Evolutionary conservation across 2,329 filamentous ascomycete genomes (phyloP).

Genomic region (Aspergillus nomiae): DNA sequence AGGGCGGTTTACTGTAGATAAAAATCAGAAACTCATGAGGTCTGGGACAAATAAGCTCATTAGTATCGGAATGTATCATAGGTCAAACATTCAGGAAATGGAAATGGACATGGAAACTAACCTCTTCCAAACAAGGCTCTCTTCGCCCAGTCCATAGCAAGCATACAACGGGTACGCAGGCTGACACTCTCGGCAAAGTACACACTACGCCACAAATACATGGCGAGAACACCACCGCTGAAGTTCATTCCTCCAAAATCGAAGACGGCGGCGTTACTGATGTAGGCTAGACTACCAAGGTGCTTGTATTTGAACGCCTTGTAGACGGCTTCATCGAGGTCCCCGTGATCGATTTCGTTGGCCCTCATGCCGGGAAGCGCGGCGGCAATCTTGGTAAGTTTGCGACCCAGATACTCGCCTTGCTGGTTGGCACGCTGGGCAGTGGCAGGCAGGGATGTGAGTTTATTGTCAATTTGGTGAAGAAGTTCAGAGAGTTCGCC

Average conservation of each 20-base stretch:
- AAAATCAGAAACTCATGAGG: constrained; percentile 54
- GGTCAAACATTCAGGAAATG: neutral
- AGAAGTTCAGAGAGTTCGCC: constrained; percentile 86
- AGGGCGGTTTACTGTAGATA: neutral
- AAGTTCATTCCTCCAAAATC: constrained; percentile 80
- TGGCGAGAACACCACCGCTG: constrained; percentile 82
- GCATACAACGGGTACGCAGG: constrained; percentile 78
- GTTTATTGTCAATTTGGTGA: constrained; percentile 88
- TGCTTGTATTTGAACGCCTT: constrained; percentile 94
- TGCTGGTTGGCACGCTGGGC: constrained; percentile 97
- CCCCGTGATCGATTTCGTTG: constrained; percentile 84
- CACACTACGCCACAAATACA: constrained; percentile 93
- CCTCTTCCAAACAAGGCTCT: constrained; percentile 92
- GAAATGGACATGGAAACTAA: constrained; percentile 50
- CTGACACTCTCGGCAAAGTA: constrained; percentile 99
- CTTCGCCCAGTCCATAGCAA: constrained; percentile 99
- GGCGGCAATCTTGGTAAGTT: constrained; percentile 88
- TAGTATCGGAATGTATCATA: neutral
- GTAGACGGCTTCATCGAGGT: constrained; percentile 89
- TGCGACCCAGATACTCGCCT: constrained; percentile 86
- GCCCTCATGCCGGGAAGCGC: constrained; percentile 71
- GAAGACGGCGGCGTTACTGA: constrained; percentile 95
- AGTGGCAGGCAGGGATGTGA: constrained; percentile 91
- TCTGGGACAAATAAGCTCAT: constrained; percentile 35
- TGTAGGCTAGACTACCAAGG: constrained; percentile 87